phyloP scores from a whole-genome alignment of 108 stramenopile genomes.

The Parmales sp. region DNA sequence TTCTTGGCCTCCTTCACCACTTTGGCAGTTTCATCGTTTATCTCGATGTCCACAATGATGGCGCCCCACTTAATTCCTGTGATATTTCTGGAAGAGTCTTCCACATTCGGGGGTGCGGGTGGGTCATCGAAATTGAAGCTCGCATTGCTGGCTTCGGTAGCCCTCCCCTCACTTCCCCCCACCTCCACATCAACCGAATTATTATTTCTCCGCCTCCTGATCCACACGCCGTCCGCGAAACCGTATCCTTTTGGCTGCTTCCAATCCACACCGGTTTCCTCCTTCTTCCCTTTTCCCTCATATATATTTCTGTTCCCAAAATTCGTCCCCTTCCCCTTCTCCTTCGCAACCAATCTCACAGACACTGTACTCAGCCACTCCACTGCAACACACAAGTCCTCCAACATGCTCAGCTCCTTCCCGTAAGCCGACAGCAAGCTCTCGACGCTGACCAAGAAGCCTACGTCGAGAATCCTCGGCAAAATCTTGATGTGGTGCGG shows the following conservation, averaged over 20 bases:
- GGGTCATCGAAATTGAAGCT: too few species aligned
- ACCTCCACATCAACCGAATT: too few species aligned
- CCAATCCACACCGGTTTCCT: neutral
- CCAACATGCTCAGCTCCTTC: conserved; percentile 19
- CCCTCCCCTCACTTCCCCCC: too few species aligned
- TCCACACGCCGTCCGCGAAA: conserved; percentile 5
- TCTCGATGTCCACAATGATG: neutral
- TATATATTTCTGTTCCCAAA: too few species aligned
- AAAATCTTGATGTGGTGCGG: conserved; percentile 7
- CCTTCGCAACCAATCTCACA: conserved; percentile 10
- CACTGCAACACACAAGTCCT: conserved; percentile 20
- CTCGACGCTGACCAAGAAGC: conserved; percentile 16
- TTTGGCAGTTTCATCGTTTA: neutral
- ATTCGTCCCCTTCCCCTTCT: neutral
- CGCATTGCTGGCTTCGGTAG: too few species aligned
- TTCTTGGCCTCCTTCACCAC: neutral
- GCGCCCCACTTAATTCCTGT: conserved; percentile 8
- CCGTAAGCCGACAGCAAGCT: conserved; percentile 20
- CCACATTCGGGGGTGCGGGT: too few species aligned
- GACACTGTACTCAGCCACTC: conserved; percentile 16
- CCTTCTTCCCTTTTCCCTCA: neutral
- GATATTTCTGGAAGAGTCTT: neutral
- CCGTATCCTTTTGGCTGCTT: conserved; percentile 1
- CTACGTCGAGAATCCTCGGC: conserved; percentile 7
- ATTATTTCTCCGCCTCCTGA: neutral